Evolutionary conservation across 768 basidiomycete species (phyloP).

Genomic region (Cystofilobasidium bisporidii): DNA sequence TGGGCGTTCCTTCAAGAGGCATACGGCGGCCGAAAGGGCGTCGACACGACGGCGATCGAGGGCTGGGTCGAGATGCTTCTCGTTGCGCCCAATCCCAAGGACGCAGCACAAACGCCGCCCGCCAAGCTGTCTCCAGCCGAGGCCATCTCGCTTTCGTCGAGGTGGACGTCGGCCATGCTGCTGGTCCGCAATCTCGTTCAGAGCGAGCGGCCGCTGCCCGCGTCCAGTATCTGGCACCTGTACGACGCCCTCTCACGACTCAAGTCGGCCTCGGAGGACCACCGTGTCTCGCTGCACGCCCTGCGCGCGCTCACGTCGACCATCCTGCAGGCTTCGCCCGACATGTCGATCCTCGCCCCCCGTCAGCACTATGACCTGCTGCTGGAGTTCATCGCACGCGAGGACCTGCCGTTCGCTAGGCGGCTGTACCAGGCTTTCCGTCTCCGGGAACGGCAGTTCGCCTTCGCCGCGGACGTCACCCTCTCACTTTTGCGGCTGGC

Average conservation of each 20-base stretch:
- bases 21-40: background rate
- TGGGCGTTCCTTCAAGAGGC: background rate
- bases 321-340: conserved; percentile 3
- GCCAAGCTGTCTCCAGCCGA: background rate
- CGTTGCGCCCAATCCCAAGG: background rate
- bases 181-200: conserved; percentile 11
- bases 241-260: background rate
- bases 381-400: background rate
- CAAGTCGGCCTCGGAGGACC: background rate
- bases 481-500: conserved; percentile 1
- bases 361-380: conserved; percentile 12
- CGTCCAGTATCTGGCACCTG: background rate
- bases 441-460: conserved; percentile 7
- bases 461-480: background rate
- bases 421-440: conserved; percentile 21
- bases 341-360: background rate
- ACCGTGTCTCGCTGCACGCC: background rate
- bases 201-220: background rate
- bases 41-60: background rate
- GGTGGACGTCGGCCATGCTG: conserved; percentile 14
- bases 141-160: background rate
- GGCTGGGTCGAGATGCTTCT: conserved; percentile 4
- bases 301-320: conserved; percentile 8
- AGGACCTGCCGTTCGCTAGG: conserved; percentile 5
- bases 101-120: background rate